Evolutionary conservation across 345 rosid genomes (phyloP).

Genomic region (Physaria fendleri): DNA sequence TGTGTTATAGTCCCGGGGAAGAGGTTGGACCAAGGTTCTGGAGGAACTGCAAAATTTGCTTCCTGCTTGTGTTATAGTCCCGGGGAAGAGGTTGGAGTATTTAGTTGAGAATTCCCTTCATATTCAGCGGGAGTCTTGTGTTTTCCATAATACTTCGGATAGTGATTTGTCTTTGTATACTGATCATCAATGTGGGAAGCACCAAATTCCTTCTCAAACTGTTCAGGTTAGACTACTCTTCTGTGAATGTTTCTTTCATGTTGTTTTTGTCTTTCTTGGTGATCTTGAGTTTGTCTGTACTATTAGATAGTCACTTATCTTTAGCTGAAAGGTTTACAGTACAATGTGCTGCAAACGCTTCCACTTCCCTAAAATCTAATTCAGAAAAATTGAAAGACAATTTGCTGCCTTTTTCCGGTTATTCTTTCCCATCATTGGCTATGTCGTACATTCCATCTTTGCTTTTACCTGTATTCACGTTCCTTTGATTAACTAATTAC

Average conservation of each 20-base stretch:
- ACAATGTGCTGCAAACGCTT: no score
- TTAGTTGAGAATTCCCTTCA: conserved; percentile 42
- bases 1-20: conserved; percentile 40
- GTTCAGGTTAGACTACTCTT: no score
- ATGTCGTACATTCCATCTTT: no score
- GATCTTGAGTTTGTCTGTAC: neutral
- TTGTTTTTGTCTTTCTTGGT: neutral
- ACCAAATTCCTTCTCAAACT: conserved; percentile 43
- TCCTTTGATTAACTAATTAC: no score
- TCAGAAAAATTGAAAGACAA: no score
- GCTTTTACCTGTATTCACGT: no score
- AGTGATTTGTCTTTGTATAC: conserved; percentile 41
- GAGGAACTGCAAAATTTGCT: conserved; percentile 39
- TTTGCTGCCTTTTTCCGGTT: no score
- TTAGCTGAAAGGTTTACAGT: no score
- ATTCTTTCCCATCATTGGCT: no score
- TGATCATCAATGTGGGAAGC: conserved; percentile 38
- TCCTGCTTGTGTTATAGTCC: conserved; percentile 41
- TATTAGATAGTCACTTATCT: neutral
- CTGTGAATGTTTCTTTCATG: no score
- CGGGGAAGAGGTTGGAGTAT: conserved; percentile 51
- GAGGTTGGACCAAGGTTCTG: conserved; percentile 41
- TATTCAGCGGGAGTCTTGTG: conserved; percentile 31
- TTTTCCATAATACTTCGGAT: conserved; percentile 39
- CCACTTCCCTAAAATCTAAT: no score